Percentiles rank a stretch among this genome's conserved stretches.
Conservation (phyloP, 2,329 filamentous ascomycete species). For the Thelonectria blattea region DNA sequence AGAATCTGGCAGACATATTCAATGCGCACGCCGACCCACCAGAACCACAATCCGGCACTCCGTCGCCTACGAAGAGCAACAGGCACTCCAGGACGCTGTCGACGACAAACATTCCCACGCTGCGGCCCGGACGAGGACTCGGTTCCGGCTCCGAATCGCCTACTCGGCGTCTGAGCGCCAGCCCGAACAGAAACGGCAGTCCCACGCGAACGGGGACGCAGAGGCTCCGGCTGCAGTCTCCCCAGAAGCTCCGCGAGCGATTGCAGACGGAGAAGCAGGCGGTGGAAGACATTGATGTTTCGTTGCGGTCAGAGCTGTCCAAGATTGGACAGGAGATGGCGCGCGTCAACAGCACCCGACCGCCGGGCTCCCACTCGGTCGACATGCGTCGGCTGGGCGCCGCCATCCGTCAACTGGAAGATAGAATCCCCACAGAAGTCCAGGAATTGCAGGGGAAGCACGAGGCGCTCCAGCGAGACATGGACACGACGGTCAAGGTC, state of each 20-base stretch:
- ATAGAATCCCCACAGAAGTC: slow-evolving; percentile 65
- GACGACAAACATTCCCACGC: slow-evolving; percentile 60
- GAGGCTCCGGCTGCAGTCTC: slow-evolving; percentile 72
- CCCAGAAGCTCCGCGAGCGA: slow-evolving; percentile 82
- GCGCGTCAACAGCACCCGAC: slow-evolving; percentile 52
- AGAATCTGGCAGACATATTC: slow-evolving; percentile 39
- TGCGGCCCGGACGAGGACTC: slow-evolving; percentile 48
- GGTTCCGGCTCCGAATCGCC: slow-evolving; percentile 37
- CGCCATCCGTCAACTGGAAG: slow-evolving; percentile 71
- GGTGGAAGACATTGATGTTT: slow-evolving; percentile 71
- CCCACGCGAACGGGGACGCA: slow-evolving; percentile 43
- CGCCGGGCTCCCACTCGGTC: slow-evolving; percentile 39
- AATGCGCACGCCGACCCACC: slow-evolving; percentile 25
- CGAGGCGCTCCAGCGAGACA: slow-evolving; percentile 69
- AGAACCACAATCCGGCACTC: slow-evolving; percentile 25
- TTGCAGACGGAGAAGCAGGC: slow-evolving; percentile 81
- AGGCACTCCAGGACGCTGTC: slow-evolving; percentile 59
- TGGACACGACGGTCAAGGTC: slow-evolving; percentile 73
- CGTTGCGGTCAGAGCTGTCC: slow-evolving; percentile 75
- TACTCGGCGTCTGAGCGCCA: slow-evolving; percentile 30
- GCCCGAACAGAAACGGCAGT: slow-evolving; percentile 41
- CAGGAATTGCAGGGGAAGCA: slow-evolving; percentile 67
- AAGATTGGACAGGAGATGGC: slow-evolving; percentile 84
- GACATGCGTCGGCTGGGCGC: slow-evolving; percentile 59
- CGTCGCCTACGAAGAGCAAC: slow-evolving; percentile 38